These are phyloP conservation scores for Geosmithia morbida DNA, from an alignment of 2,329 filamentous ascomycete species.

Conservation along the genomic window DNA sequence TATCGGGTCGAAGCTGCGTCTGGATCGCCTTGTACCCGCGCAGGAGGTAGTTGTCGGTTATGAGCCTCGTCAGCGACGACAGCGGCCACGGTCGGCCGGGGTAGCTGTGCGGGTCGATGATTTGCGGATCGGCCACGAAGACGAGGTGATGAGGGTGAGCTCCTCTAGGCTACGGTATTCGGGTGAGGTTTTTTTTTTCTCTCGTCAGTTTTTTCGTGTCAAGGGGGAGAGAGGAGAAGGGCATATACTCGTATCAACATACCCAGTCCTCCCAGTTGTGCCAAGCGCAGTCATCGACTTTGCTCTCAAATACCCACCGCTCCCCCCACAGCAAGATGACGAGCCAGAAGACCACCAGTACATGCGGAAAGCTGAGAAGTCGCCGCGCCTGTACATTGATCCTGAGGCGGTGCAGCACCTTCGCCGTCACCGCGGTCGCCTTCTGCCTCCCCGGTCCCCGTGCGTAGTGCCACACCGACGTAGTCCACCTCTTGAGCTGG, in stretches of 20 bases:
- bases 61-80: constrained; percentile 33
- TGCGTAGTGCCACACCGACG: constrained; percentile 21
- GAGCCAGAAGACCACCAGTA: constrained; percentile 61
- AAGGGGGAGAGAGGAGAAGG: not conserved
- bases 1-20: constrained; percentile 63
- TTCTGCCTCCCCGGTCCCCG: constrained; percentile 23
- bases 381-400: constrained; percentile 33
- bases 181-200: too few species aligned
- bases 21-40: constrained; percentile 73
- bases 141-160: constrained; percentile 72
- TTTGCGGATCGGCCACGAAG: constrained; percentile 79
- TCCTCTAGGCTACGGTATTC: constrained; percentile 54
- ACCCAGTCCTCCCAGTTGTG: constrained; percentile 88
- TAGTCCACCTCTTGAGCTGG: constrained; percentile 7
- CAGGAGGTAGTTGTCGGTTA: constrained; percentile 84
- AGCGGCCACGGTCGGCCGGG: constrained; percentile 58
- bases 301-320: constrained; percentile 57
- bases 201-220: not conserved
- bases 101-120: constrained; percentile 92
- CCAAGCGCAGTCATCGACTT: constrained; percentile 65
- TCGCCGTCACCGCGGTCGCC: constrained; percentile 7
- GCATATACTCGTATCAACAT: constrained; percentile 15
- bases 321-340: constrained; percentile 75
- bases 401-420: constrained; percentile 10
- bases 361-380: constrained; percentile 49